Base-by-base conservation (phyloP, 805 yeast species). In the Candida nitratophila region DNA sequence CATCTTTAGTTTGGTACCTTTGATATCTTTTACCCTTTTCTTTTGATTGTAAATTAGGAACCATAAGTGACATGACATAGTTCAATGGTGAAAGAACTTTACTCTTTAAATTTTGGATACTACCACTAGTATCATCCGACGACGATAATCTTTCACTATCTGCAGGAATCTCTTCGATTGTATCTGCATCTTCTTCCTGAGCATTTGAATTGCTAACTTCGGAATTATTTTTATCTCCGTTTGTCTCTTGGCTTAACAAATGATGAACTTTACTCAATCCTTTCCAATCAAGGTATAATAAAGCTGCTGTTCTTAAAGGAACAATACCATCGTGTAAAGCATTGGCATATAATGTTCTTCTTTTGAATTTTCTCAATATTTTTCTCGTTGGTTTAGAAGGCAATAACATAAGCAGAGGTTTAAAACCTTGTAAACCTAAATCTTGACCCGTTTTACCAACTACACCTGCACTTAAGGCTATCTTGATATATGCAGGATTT, bases 401-500 rank as follows among this genome's bases (percentile, higher is more conserved):
- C 4, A 91, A 66, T 22, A 86, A 64, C 48, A 86, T 79, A 35
- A 93, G 65, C 14, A 93, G 62, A 0, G 97, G 96, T 51, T 74
- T 76, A 3, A 63, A 16, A 9, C 69, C 69, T 35, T 63, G 61
- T 34, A 93, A 71, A 1, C 91, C 91, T 46, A 93, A 66, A 59
- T 93, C 99, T 52, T 87, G 83, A 5, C 99, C 99, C 0, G 97
- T 86, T 49, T 78, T 76, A 4, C 99, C 99, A n/a, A 89, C 81
- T 20, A 89, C 71, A 0, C 99, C 99, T 31, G 90, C 74, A 65
- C 83, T 87, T 12, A 93, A 68, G 0, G 93, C 96, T 40, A 89
- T 58, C 47, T 89, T 86, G 14, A 91, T 85, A 58, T 85, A 87
- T 3, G 78, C 75, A 0, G 98, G 96, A 58, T 87, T 86, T 50